These are phyloP conservation scores for Pythium coloratum DNA, from an alignment of 352 stramenopile genomes.

Conservation along the genomic window DNA sequence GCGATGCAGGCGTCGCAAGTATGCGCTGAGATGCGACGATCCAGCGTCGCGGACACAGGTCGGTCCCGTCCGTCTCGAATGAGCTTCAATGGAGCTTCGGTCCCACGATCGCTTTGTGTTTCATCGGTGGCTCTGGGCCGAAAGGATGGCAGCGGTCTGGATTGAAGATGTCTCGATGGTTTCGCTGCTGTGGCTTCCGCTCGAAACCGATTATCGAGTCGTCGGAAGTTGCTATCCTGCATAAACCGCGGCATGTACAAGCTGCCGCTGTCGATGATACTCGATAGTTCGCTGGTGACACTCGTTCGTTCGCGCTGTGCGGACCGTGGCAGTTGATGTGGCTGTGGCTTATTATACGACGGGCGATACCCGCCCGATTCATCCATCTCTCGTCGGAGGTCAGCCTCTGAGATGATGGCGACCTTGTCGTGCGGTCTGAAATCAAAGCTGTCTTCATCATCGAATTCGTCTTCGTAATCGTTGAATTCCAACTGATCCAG, in stretches of 20 bases:
- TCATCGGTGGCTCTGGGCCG: not conserved
- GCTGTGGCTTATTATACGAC: not conserved
- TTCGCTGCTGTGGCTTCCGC: not conserved
- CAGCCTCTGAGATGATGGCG: not conserved
- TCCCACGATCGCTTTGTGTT: not conserved
- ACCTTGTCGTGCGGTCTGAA: not conserved
- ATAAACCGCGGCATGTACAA: constrained; percentile 18
- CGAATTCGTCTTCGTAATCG: constrained; percentile 6
- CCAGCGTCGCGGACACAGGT: not conserved
- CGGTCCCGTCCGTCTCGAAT: not conserved
- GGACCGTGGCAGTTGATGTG: not conserved
- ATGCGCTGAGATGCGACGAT: constrained; percentile 30
- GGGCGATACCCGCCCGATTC: not conserved
- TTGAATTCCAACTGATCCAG: constrained; percentile 30
- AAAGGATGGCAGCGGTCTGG: not conserved
- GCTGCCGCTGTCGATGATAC: constrained; percentile 6
- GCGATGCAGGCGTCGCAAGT: constrained; percentile 74
- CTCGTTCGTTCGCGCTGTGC: not conserved
- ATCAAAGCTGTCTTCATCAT: constrained; percentile 6
- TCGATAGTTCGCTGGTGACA: constrained; percentile 3
- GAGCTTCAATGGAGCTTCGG: not conserved
- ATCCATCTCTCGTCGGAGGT: not conserved
- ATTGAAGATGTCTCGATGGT: not conserved
- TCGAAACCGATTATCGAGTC: constrained; percentile 6
- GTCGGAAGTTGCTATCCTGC: constrained; percentile 22